Evolutionary conservation across 2,329 filamentous ascomycete species (phyloP).

Genomic region (Pseudovirgaria hyperparasitica): DNA sequence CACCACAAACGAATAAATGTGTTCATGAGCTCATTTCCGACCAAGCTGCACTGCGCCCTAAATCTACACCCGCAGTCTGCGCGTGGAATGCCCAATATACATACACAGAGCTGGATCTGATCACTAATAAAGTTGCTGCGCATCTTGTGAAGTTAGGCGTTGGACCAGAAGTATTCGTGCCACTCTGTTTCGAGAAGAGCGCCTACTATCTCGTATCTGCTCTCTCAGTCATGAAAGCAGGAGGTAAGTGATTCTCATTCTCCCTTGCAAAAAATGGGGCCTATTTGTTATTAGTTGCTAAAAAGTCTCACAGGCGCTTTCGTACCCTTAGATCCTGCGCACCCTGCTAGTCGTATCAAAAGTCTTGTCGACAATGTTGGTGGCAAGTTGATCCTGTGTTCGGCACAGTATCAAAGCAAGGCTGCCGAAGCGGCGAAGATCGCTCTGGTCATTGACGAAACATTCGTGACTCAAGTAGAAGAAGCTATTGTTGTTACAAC

Average conservation of each 20-base stretch:
- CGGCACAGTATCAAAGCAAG: slow-evolving; percentile 9
- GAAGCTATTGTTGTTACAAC: slow-evolving; percentile 6
- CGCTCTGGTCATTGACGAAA: slow-evolving; percentile 21
- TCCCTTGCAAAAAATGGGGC: too few species aligned
- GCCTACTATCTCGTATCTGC: slow-evolving; percentile 19
- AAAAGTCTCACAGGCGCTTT: too few species aligned
- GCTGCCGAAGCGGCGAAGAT: slow-evolving; percentile 13
- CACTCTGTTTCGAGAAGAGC: slow-evolving; percentile 24
- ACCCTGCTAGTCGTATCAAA: slow-evolving; percentile 22
- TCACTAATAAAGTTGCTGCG: slow-evolving; percentile 14
- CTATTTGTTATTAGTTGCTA: too few species aligned
- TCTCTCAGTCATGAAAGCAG: slow-evolving; percentile 25
- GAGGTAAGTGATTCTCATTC: too few species aligned
- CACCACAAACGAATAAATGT: slow-evolving; percentile 13
- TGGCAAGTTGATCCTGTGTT: slow-evolving; percentile 17
- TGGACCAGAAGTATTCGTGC: slow-evolving; percentile 18
- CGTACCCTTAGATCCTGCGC: slow-evolving; percentile 24
- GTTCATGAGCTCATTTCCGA: slow-evolving; percentile 18
- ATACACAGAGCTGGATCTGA: slow-evolving; percentile 19
- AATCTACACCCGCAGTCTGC: slow-evolving; percentile 16
- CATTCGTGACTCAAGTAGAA: slow-evolving; percentile 28
- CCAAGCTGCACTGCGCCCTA: slow-evolving; percentile 16
- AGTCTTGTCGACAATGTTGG: slow-evolving; percentile 20
- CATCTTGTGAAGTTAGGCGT: slow-evolving; percentile 16
- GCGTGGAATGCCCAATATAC: slow-evolving; percentile 18